Evolutionary conservation across 228 moss, liverwort and hornwort species (phyloP), one percentile per base, ranked within the genome.

Genomic region (Sphagnum magellanicum): DNA sequence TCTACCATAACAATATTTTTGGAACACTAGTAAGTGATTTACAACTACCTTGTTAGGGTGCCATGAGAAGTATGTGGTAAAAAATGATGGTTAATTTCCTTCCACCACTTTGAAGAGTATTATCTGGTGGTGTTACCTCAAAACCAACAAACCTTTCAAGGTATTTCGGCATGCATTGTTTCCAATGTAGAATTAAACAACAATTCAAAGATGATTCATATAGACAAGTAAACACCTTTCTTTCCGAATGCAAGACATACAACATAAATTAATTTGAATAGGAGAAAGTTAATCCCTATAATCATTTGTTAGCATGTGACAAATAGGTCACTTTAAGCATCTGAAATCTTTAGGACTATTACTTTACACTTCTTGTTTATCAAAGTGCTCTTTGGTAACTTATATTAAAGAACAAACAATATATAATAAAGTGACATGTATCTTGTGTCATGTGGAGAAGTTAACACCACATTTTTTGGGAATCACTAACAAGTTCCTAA

Each of bases 21-120:
- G 16, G 14, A 65, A 5, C 13, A 49, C 65, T 5, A 5, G 49
- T 48, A 49, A 32, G 5, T 11, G 51, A 70, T 16, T 77, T 74
- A 88, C 88, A 50, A 63, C 59, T 68, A 77, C 78, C 73, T 88
- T 84, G 14, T 73, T 69, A 47, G 79, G n/a, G 71, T 77, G 76
- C 88, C 88, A 88, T 12, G 67, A 61, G 46, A 88, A 88, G 63
- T 70, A 78, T 0, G 55, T 58, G 10, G 78, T 84, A 66, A 88
- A 84, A 64, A 84, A 84, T 5, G 68, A 16, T 17, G 84, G 82
- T 63, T 88, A 84, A 71, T 76, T 73, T 60, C 84, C 88, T 70
- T 88, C 84, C 16, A 79, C 75, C 70, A 80, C 69, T 73, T 72
- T 81, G 70, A 69, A 82, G 0, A 88, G 88, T 75, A 67, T 63